Conservation (phyloP, 1,284 basidiomycete species). For the Ganoderma meredithae region DNA sequence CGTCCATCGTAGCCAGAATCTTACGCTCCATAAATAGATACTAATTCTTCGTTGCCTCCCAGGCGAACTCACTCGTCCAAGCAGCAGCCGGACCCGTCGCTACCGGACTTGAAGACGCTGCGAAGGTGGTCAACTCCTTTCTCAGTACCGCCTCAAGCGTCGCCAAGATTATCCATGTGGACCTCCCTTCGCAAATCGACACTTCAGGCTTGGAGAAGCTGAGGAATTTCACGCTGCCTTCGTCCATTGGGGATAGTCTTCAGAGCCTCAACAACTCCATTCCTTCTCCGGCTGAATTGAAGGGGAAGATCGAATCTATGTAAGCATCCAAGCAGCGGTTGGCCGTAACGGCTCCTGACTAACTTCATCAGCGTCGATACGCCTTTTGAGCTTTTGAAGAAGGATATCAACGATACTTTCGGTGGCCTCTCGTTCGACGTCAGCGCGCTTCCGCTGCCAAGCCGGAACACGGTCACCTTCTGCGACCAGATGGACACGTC, state of each 20-base stretch:
- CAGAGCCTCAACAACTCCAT: slow-evolving; percentile 81
- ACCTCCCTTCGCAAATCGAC: slow-evolving; percentile 67
- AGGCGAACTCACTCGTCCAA: slow-evolving; percentile 75
- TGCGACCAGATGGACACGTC: slow-evolving; percentile 83
- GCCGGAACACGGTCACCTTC: slow-evolving; percentile 68
- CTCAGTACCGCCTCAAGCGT: slow-evolving; percentile 76
- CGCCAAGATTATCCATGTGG: slow-evolving; percentile 71
- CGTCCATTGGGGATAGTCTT: slow-evolving; percentile 79
- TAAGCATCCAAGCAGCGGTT: slow-evolving; percentile 47
- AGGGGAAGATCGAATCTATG: slow-evolving; percentile 76
- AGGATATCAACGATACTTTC: slow-evolving; percentile 89
- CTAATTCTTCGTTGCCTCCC: slow-evolving; percentile 1
- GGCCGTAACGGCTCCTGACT: slow-evolving; percentile 21
- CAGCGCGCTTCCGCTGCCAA: slow-evolving; percentile 77
- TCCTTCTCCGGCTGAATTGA: slow-evolving; percentile 82
- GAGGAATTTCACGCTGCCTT: slow-evolving; percentile 83
- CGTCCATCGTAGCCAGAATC: no score
- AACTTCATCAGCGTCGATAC: slow-evolving; percentile 68
- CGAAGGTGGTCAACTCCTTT: slow-evolving; percentile 66
- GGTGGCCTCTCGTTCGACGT: slow-evolving; percentile 73
- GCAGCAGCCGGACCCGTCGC: neutral
- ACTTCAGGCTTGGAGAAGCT: slow-evolving; percentile 78
- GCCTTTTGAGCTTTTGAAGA: slow-evolving; percentile 87
- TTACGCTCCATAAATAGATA: neutral
- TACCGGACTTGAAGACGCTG: neutral